These are phyloP conservation scores for Sanghuangporus baumii DNA, from an alignment of 1,284 basidiomycete species.

Conservation along the genomic window DNA sequence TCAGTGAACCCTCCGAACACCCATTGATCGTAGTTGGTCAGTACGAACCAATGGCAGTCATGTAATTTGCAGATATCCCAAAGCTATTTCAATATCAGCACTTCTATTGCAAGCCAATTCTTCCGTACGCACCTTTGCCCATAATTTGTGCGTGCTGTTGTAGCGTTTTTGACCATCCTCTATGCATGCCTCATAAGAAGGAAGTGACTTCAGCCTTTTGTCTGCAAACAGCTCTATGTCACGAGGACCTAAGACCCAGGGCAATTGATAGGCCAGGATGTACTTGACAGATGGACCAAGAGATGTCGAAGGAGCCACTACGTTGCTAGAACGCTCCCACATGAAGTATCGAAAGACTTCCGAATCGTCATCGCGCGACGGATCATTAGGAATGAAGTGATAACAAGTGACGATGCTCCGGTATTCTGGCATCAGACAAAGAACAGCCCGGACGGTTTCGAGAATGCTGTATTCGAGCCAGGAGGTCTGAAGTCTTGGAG, in stretches of 20 bases:
- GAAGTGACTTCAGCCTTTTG: constrained; percentile 29
- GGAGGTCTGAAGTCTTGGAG: constrained; percentile 5
- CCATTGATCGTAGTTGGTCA: constrained; percentile 67
- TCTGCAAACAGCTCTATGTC: constrained; percentile 52
- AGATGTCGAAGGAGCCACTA: constrained; percentile 13
- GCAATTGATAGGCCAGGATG: constrained; percentile 55
- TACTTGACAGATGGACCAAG: constrained; percentile 32
- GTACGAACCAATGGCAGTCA: constrained; percentile 55
- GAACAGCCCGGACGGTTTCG: constrained; percentile 44
- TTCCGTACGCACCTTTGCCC: constrained; percentile 51
- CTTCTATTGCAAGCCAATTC: background rate
- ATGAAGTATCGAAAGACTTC: constrained; percentile 40
- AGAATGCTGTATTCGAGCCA: constrained; percentile 51
- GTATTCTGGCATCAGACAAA: constrained; percentile 37
- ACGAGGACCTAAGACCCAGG: constrained; percentile 52
- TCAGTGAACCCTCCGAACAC: constrained; percentile 63
- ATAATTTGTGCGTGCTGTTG: constrained; percentile 45
- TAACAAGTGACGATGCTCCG: constrained; percentile 37
- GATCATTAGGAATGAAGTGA: constrained; percentile 33
- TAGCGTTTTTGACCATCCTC: constrained; percentile 9
- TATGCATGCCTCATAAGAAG: constrained; percentile 14
- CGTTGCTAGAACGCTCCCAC: constrained; percentile 37
- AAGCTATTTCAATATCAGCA: constrained; percentile 35
- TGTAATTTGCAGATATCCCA: constrained; percentile 57
- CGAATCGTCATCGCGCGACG: constrained; percentile 34